Base-by-base conservation (phyloP, 2,329 filamentous ascomycete genomes). In the Exophiala xenobiotica region DNA sequence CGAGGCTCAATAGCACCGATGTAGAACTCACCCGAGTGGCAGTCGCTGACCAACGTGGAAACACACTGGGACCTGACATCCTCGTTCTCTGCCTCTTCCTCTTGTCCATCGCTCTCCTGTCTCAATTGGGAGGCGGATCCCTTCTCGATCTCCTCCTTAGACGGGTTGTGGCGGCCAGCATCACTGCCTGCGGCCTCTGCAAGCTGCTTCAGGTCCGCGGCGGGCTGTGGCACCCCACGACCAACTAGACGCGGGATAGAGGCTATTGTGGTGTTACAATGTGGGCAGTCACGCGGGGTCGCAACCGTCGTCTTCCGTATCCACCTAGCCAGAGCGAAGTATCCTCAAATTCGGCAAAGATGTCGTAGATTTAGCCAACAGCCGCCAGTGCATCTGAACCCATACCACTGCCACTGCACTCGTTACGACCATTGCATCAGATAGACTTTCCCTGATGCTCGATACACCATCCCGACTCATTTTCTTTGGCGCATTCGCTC, bases 21-120 rank as follows among this genome's bases (percentile, higher is more conserved):
- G 19, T 14, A 33, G 29, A 44, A 33, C 3, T 43, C n/a, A 43
- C 40, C 40, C n/a, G 22, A 14, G 40, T 27, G 40, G 14, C 12
- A 27, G 40, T 43, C 22, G 40, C 20, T 24, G 14, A 16, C 22
- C 40, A 27, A 43, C 23, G 39, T 8, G 39, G 6, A 23, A 41
- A 41, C 20, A 41, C 6, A 23, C 39, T 23, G 39, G 39, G 39
- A 41, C 39, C n/a, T 41, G n/a, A 24, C 11, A 23, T 41, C 39
- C 39, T 23, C 39, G 39, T 16, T 41, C 7, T 41, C 14, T 41
- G 39, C n/a, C 39, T 43, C 29, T 33, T 33, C 24, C 24, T 27
- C 14, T 38, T 38, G 40, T 27, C 7, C 40, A 43, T 8, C 16
- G 9, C 20, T 43, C 23, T 27, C 40, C 40, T 24, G 8, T 43